These are phyloP conservation scores for Phytophthora sansomeana DNA, from an alignment of 352 stramenopile species.

Conservation along the genomic window DNA sequence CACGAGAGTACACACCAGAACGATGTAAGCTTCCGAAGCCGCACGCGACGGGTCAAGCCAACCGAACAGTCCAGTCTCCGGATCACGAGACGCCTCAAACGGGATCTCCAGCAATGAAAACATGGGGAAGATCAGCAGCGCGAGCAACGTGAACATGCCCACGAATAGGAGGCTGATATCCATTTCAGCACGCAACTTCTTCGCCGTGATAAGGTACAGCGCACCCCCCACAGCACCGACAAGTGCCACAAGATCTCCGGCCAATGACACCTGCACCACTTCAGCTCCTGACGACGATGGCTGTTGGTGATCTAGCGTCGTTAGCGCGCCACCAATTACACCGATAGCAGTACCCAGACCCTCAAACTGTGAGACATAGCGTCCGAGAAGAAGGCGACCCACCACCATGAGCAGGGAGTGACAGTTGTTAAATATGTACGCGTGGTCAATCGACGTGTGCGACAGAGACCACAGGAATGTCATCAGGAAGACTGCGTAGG, in stretches of 20 bases:
- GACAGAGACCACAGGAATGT: conserved; percentile 83
- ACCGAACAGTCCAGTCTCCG: conserved; percentile 81
- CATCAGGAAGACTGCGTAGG: conserved; percentile 82
- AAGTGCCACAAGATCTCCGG: conserved; percentile 80
- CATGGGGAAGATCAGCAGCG: conserved; percentile 70
- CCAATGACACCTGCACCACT: conserved; percentile 58
- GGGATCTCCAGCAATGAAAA: conserved; percentile 72
- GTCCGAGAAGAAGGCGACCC: conserved; percentile 59
- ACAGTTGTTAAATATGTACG: conserved; percentile 91
- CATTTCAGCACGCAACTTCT: conserved; percentile 73
- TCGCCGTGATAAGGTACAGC: conserved; percentile 79
- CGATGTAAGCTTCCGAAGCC: conserved; percentile 84
- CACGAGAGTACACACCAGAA: conserved; percentile 87
- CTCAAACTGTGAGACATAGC: conserved; percentile 80
- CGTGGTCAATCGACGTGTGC: conserved; percentile 83
- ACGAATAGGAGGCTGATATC: conserved; percentile 71
- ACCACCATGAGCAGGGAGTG: conserved; percentile 86
- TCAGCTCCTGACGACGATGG: conserved; percentile 18
- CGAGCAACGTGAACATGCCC: conserved; percentile 73
- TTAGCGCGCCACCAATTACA: conserved; percentile 79
- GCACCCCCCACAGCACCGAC: conserved; percentile 75
- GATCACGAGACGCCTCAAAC: conserved; percentile 77
- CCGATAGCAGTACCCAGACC: conserved; percentile 77
- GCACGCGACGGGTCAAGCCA: conserved; percentile 80
- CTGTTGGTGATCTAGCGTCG: conserved; percentile 70